Base-by-base conservation (phyloP, 139 green algal species). In the Desmodesmus armatus region DNA sequence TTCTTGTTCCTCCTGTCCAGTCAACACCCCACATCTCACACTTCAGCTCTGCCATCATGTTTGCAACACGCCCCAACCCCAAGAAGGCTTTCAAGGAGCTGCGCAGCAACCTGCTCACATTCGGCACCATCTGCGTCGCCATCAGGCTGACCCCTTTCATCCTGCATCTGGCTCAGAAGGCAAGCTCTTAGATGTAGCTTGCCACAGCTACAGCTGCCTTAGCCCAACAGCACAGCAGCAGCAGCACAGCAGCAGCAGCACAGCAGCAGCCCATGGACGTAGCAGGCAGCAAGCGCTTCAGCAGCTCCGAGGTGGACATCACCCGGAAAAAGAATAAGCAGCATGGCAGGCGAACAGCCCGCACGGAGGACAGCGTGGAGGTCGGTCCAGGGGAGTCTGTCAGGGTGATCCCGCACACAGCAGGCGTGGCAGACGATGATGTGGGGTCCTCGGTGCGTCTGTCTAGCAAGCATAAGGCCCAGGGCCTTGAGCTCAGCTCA, bases 141-240 rank as follows among this genome's bases (percentile, higher is more conserved):
- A 87, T 92, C 2, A 80, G 94, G 9, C 73, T 88, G 13, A 51
- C 84, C 4, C 92, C 94, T 6, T 96, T 96, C 82, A 78, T 93
- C 19, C 84, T 97, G 63, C 85, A 94, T 41, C 67, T 87, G 40
- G 76, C 53, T 13, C 76, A 82, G 39, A 82, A 82, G 55, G 76
- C 55, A 0, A 58, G 35, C n/a, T 49, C 33, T n/a, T n/a, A n/a
- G n/a, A n/a, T n/a, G 51, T 62, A n/a, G 13, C 55, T 90, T 2
- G 75, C 91, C 67, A 80, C n/a, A n/a, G n/a, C n/a, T n/a, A n/a
- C n/a, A n/a, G n/a, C n/a, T n/a, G n/a, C n/a, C n/a, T n/a, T n/a
- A n/a, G n/a, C n/a, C n/a, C n/a, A 85, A 74, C 80, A 6, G 80
- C 87, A 13, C 69, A 77, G 9, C 83, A 78, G 66, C 5, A 63